Base-by-base conservation (phyloP, 306 rosid species). In the Oemleria cerasiformis region DNA sequence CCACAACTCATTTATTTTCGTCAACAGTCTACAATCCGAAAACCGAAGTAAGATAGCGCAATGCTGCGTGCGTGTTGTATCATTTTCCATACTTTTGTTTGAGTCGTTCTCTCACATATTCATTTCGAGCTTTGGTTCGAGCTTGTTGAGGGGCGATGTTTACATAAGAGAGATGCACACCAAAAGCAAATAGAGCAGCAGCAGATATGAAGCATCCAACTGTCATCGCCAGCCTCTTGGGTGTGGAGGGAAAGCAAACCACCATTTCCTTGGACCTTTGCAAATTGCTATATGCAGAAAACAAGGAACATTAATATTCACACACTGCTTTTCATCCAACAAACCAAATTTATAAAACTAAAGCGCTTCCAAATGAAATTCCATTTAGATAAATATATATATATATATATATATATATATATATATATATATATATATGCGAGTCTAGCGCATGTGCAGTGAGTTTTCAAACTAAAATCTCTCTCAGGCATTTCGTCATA, bases 141-240 rank as follows among this genome's bases (percentile, higher is more conserved):
- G 91, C 96, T 63, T 74, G 87, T 54, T 90, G 96, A 57, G 96
- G 96, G 4, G 86, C 96, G 53, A 83, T 71, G 25, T 90, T 88
- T 73, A 77, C 84, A 73, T 90, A 83, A 38, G 96, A 89, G 65
- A 84, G 77, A 80, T 92, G 89, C 30, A 20, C 69, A n/a, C 91
- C 91, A n/a, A 45, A 6, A 7, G 80, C 84, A 1, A 90, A 80
- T 34, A 82, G 45, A 42, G 88, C 84, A 74, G 87, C 92, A 20
- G 92, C 90, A 20, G 89, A 83, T 59, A 77, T n/a, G 71, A 85
- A 88, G 71, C 76, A 80, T 7, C 84, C 89, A 44, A 90, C 40
- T 70, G 87, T 83, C 78, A 78, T 44, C 17, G 87, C 90, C 76
- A 78, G 54, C 75, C 84, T 90, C 92, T 73, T 86, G 17, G 96